A percentile compares a stretch with the other conserved stretches of the same genome.
phyloP scores from a whole-genome alignment of 2,329 filamentous ascomycete species.

The Fusarium haematococcum region DNA sequence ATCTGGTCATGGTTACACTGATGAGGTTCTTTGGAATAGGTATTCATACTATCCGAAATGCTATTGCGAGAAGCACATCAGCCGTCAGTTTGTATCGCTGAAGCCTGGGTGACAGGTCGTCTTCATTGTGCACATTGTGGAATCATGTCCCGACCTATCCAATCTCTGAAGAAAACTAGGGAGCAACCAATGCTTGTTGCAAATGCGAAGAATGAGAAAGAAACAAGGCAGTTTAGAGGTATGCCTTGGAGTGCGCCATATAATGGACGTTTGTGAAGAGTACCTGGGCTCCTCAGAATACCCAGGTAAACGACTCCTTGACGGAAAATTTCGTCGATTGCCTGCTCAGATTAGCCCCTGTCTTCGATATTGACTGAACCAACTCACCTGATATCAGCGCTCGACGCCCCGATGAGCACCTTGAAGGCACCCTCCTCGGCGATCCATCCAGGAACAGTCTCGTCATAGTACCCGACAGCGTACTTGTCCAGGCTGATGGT shows the following conservation, averaged over 20 bases:
- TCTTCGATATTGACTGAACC: rapidly evolving
- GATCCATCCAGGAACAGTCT: conserved; percentile 69
- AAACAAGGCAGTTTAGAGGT: not conserved
- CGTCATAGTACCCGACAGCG: conserved; percentile 72
- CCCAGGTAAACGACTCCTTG: conserved; percentile 74
- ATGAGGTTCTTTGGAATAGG: not conserved
- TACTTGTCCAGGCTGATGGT: conserved; percentile 61
- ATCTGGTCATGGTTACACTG: not conserved
- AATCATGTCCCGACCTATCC: not conserved
- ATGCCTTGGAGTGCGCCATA: not conserved
- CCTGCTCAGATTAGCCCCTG: conserved; percentile 49
- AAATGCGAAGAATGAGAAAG: not conserved
- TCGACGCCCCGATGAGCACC: conserved; percentile 71
- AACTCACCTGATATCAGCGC: conserved; percentile 71
- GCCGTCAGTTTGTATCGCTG: not conserved
- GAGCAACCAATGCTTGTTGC: not conserved
- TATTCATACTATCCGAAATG: not conserved
- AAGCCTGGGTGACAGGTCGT: not conserved
- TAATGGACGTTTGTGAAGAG: not conserved
- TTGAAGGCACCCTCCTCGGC: conserved; percentile 74
- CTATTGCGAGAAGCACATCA: not conserved
- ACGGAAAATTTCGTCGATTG: conserved; percentile 66
- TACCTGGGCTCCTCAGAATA: conserved; percentile 57
- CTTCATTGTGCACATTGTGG: not conserved
- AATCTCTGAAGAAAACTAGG: not conserved